phyloP scores from a whole-genome alignment of 371 early-diverging fungal genomes.

The Mortierella sp. region DNA sequence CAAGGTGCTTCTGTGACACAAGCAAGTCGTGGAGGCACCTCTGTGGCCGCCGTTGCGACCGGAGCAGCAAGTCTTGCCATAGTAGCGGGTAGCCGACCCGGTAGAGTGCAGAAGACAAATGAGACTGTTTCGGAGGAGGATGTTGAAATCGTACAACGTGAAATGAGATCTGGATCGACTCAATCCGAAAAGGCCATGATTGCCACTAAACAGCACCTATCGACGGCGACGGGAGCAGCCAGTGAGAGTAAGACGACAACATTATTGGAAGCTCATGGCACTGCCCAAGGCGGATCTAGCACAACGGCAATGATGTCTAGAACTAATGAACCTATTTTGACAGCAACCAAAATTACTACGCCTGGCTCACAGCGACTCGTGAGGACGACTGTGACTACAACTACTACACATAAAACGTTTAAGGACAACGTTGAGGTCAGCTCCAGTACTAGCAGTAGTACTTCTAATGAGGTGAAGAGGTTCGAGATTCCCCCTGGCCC shows the following conservation, averaged over 20 bases:
- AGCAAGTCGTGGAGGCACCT: constrained; percentile 6
- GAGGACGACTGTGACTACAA: constrained; percentile 45
- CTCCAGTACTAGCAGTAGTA: constrained; percentile 20
- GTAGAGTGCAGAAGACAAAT: not conserved
- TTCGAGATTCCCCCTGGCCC: constrained; percentile 48
- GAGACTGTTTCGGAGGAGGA: not conserved
- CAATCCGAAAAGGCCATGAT: not conserved
- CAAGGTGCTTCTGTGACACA: not conserved
- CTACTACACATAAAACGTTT: constrained; percentile 42
- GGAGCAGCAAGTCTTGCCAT: constrained; percentile 12
- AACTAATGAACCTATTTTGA: not conserved
- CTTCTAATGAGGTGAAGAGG: constrained; percentile 36
- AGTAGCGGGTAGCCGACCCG: constrained; percentile 5
- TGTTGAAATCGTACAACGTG: not conserved
- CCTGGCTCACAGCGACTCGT: constrained; percentile 43
- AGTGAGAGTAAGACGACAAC: not conserved
- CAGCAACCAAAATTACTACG: constrained; percentile 23
- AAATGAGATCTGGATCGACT: not conserved
- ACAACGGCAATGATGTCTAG: not conserved
- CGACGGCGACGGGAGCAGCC: not conserved
- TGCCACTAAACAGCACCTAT: not conserved
- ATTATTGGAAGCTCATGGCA: not conserved
- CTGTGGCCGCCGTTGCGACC: constrained; percentile 1
- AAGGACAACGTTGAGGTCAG: constrained; percentile 28
- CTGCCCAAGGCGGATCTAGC: not conserved